Evolutionary conservation across 1,284 basidiomycete species (phyloP), one percentile per base, ranked within the genome.

Genomic region (Trichosporon inkin): DNA sequence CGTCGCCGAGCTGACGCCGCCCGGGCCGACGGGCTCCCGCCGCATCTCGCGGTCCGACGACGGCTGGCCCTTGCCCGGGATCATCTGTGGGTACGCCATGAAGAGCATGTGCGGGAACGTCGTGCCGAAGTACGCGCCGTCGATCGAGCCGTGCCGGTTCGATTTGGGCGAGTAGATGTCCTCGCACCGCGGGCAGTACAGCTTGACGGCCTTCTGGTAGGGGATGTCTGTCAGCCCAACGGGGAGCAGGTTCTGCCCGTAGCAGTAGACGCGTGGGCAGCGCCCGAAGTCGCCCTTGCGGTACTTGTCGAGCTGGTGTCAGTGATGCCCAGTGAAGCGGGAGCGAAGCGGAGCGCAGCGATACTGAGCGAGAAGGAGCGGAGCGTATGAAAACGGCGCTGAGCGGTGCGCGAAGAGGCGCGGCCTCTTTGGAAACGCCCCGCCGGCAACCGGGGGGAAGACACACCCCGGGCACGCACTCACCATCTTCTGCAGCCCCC

Each of bases 131-230:
- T 94, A 97, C 2, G 94, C 93, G 32, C 93, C 93, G 76, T 97
- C 93, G 72, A 96, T 96, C 35, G 88, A 88, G 49, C 93, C 92
- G 77, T 97, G 93, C 38, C 93, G 84, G 10, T 91, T 92, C 2
- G 88, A 91, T 77, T 97, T 97, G 47, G 93, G 93, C 0, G 89
- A 91, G 79, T 97, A 96, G 65, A 97, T 87, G 77, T 97, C 94
- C 80, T 97, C 93, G 78, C 93, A 97, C 38, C 92, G 87, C 2
- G 91, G 92, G 76, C 94, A 97, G 80, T 93, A 95, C 55, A 97
- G 87, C 77, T 97, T 97, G 72, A 96, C 93, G 35, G 90, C 91
- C 80, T 96, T 97, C 76, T 94, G 90, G 77, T 94, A 96, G 0
- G 93, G 90, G 17, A 92, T 83, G 78, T 97, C 94, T 60, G 90